phyloP scores from a whole-genome alignment of 106 monocot genomes.

The Triglochin maritima region DNA sequence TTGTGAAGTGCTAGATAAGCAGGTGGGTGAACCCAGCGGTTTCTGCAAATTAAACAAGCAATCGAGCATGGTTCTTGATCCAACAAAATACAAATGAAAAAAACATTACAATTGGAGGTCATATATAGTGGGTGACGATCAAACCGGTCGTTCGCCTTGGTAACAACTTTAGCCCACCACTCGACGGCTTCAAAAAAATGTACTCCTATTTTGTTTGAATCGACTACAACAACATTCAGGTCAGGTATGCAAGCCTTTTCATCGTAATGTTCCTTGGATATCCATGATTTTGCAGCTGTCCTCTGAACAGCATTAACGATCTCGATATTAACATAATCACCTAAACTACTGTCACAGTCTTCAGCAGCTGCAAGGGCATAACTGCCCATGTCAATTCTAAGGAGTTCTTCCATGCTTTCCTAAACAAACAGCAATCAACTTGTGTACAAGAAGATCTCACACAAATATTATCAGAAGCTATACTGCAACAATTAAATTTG shows the following conservation, averaged over 20 bases:
- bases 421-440: background rate
- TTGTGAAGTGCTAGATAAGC: constrained; percentile 39
- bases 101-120: background rate
- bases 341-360: constrained; percentile 48
- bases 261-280: constrained; percentile 55
- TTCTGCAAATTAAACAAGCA: constrained; percentile 21
- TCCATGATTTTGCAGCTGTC: constrained; percentile 54
- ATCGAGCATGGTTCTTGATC: background rate
- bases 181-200: constrained; percentile 27
- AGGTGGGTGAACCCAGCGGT: constrained; percentile 19
- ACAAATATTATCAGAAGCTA: background rate
- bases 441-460: constrained; percentile 3
- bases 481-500: background rate
- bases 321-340: constrained; percentile 47
- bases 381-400: constrained; percentile 38
- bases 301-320: constrained; percentile 68
- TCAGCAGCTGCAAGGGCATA: constrained; percentile 41
- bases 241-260: constrained; percentile 45
- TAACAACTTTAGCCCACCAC: constrained; percentile 70
- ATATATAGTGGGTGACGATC: background rate
- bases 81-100: background rate
- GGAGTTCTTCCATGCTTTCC: constrained; percentile 68
- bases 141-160: constrained; percentile 35
- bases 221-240: constrained; percentile 46
- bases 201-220: constrained; percentile 34